Evolutionary conservation across 1,284 basidiomycete genomes (phyloP).

Genomic region (Trichosporon faecale): DNA sequence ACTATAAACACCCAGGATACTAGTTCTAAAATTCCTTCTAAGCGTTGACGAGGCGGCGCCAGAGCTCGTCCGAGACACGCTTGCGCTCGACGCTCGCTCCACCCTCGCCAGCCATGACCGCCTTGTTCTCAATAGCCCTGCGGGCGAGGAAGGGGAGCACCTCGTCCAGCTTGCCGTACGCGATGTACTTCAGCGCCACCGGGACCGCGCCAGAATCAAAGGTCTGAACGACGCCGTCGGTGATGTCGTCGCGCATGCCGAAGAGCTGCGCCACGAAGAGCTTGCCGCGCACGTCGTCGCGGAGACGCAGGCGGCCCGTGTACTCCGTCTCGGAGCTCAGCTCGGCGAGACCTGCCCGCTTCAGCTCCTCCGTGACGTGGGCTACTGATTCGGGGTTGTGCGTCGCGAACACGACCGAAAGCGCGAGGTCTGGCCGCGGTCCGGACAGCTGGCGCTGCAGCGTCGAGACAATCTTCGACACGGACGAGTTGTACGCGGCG

Average conservation of each 20-base stretch:
- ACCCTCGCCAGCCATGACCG: slow-evolving; percentile 60
- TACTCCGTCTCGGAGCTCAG: neutral
- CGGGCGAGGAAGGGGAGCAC: slow-evolving; percentile 72
- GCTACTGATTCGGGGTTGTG: slow-evolving; percentile 72
- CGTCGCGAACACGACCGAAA: slow-evolving; percentile 78
- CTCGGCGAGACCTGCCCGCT: slow-evolving; percentile 59
- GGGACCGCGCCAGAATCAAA: slow-evolving; percentile 60
- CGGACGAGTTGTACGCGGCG: slow-evolving; percentile 69
- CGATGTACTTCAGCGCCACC: slow-evolving; percentile 77
- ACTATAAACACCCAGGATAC: neutral
- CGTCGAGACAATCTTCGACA: slow-evolving; percentile 59
- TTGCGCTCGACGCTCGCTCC: slow-evolving; percentile 59
- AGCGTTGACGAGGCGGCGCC: slow-evolving; percentile 17
- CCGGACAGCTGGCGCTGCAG: slow-evolving; percentile 53
- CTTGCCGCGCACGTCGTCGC: slow-evolving; percentile 54
- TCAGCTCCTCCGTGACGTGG: slow-evolving; percentile 63
- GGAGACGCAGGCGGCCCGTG: slow-evolving; percentile 14
- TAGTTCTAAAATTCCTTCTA: neutral
- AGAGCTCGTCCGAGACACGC: slow-evolving; percentile 25
- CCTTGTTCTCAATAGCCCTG: slow-evolving; percentile 75
- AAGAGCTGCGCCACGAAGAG: slow-evolving; percentile 78
- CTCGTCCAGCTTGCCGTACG: slow-evolving; percentile 75
- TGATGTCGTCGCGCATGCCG: slow-evolving; percentile 81
- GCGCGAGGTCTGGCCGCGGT: slow-evolving; percentile 50
- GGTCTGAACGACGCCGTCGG: slow-evolving; percentile 63